Evolutionary conservation across 2,329 filamentous ascomycete genomes (phyloP).

Genomic region (Cordyceps pruinosa): DNA sequence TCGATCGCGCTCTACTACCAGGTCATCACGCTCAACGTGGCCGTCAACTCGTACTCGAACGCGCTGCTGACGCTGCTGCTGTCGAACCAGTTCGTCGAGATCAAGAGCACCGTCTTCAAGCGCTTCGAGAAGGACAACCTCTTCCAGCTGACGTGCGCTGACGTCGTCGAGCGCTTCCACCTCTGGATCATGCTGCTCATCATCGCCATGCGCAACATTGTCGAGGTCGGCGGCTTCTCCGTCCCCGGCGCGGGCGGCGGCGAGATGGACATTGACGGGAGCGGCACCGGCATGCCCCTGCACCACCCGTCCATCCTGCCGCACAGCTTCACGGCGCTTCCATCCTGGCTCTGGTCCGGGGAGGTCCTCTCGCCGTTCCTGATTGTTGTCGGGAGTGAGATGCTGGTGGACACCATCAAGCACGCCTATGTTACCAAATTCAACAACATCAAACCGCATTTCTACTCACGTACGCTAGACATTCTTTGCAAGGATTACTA

Average conservation of each 20-base stretch:
- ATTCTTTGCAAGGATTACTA: slow-evolving; percentile 98
- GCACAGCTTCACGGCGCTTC: slow-evolving; percentile 83
- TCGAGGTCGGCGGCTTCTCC: slow-evolving; percentile 84
- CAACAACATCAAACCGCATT: slow-evolving; percentile 87
- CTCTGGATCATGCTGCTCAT: slow-evolving; percentile 96
- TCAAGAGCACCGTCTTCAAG: slow-evolving; percentile 98
- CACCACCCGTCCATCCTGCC: slow-evolving; percentile 72
- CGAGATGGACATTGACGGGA: slow-evolving; percentile 38
- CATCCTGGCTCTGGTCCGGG: slow-evolving; percentile 67
- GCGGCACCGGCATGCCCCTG: slow-evolving; percentile 50
- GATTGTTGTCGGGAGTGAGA: slow-evolving; percentile 90
- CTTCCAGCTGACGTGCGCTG: slow-evolving; percentile 92
- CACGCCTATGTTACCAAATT: slow-evolving; percentile 98
- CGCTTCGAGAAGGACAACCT: slow-evolving; percentile 97
- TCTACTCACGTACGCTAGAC: slow-evolving; percentile 86
- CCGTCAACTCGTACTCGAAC: slow-evolving; percentile 97
- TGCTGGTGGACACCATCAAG: slow-evolving; percentile 94
- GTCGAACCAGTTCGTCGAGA: slow-evolving; percentile 98
- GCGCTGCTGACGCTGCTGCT: slow-evolving; percentile 85
- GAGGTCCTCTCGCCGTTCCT: slow-evolving; percentile 90
- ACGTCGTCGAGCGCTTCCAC: slow-evolving; percentile 95
- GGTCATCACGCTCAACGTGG: slow-evolving; percentile 94
- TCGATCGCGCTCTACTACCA: slow-evolving; percentile 90
- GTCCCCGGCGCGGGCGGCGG: slow-evolving; percentile 45
- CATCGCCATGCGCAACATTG: slow-evolving; percentile 91